phyloP scores from a whole-genome alignment of 2,329 filamentous ascomycete genomes.

The Lachnellula willkommii region DNA sequence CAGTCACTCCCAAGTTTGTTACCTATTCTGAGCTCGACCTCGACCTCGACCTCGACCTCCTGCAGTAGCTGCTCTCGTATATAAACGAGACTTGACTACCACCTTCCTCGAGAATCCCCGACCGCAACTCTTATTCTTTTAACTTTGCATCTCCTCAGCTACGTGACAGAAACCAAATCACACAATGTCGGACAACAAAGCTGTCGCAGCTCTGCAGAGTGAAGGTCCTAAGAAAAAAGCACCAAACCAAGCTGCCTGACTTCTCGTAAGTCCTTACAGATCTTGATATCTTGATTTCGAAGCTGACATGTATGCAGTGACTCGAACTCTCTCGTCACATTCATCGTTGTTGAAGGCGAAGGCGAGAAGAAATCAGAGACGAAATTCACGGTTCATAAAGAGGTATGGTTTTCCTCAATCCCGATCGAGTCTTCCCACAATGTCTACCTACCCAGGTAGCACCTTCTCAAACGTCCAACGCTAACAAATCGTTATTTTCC shows the following conservation, averaged over 20 bases:
- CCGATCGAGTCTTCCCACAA: background rate
- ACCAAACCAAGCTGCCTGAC: background rate
- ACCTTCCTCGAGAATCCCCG: too few species aligned
- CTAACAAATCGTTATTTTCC: background rate
- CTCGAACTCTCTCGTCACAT: background rate
- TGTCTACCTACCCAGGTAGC: background rate
- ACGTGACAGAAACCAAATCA: too few species aligned
- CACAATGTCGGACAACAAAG: too few species aligned
- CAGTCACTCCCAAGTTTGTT: too few species aligned
- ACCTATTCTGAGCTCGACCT: too few species aligned
- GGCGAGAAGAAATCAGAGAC: background rate
- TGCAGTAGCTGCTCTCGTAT: too few species aligned
- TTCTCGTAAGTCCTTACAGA: background rate
- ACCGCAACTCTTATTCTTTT: too few species aligned
- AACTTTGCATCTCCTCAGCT: too few species aligned
- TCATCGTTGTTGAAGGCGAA: background rate
- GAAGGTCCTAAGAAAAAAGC: background rate
- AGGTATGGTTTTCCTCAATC: background rate
- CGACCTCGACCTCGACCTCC: too few species aligned
- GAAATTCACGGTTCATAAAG: background rate
- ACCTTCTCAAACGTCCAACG: background rate
- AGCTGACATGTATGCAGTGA: background rate
- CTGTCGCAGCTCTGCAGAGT: background rate
- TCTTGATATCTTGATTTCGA: background rate
- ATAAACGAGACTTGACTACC: too few species aligned